A percentile compares a stretch with the other conserved stretches of the same genome.
Evolutionary conservation across 495 filamentous ascomycete genomes (phyloP).

Genomic region (Talaromyces trachyspermus): DNA sequence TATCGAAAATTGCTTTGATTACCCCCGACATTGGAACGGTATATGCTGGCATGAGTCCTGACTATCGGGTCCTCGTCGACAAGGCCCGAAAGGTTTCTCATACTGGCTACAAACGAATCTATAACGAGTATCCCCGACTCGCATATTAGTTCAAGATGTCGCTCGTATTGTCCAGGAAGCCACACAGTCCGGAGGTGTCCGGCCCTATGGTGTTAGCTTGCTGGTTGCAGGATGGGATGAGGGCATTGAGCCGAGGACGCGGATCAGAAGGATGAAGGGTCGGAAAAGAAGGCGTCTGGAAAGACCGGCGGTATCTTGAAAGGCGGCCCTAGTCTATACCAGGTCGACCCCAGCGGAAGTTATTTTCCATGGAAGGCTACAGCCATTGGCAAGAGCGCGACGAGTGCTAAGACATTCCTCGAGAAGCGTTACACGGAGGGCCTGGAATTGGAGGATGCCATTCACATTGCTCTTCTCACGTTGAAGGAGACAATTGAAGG

Average conservation of each 20-base stretch:
- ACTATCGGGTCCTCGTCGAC: constrained; percentile 96
- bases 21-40: constrained; percentile 99
- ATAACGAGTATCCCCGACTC: constrained; percentile 99
- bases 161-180: constrained; percentile 98
- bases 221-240: constrained; percentile 98
- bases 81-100: constrained; percentile 98
- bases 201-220: constrained; percentile 94
- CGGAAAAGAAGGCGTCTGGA: constrained; percentile 57
- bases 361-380: constrained; percentile 99
- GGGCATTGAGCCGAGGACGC: constrained; percentile 71
- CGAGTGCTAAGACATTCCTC: constrained; percentile 95
- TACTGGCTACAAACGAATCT: constrained; percentile 98
- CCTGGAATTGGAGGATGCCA: constrained; percentile 93
- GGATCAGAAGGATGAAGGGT: constrained; percentile 45
- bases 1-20: constrained; percentile 95
- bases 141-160: constrained; percentile 98
- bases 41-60: constrained; percentile 97
- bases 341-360: constrained; percentile 93
- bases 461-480: constrained; percentile 95
- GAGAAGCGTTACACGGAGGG: constrained; percentile 98
- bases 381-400: constrained; percentile 96
- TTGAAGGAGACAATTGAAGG: constrained; percentile 99
- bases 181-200: constrained; percentile 93
- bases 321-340: constrained; percentile 94
- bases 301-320: constrained; percentile 95